Base-by-base conservation (phyloP, 345 rosid species). In the Noccaea caerulescens region DNA sequence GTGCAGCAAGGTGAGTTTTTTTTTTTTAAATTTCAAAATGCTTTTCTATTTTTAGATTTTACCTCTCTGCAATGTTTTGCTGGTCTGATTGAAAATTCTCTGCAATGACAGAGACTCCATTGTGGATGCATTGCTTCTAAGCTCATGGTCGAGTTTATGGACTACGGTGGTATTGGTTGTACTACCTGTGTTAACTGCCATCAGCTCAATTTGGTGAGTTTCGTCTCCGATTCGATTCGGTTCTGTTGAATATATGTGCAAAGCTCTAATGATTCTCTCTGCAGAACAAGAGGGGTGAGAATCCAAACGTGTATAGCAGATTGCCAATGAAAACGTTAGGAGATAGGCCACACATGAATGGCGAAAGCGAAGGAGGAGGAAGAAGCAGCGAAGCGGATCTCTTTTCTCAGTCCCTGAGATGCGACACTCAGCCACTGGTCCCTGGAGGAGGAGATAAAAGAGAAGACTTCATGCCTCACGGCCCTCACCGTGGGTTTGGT, bases 101-200 rank as follows among this genome's bases (percentile, higher is more conserved):
- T 70, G 66, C 7, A 52, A 37, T 77, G 67, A 52, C 89, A 93
- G 98, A 77, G 83, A 60, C 86, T 93, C 61, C 98, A 93, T 68
- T 93, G 97, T 83, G 98, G 98, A 46, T 93, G 98, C 70, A 79
- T 88, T 75, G 98, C 90, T 50, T 84, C 96, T 13, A 71, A 76
- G 56, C 75, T 46, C 10, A 67, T 84, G 66, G 39, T 90, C 30
- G 86, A 86, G 80, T 77, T 84, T 57, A 63, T 93, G 85, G 97
- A 93, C 80, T 78, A 46, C 72, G 98, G 96, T 38, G 98, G 98
- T 43, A 82, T 93, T 76, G 87, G 84, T 55, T 93, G 98, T 85
- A 42, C 71, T 6, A 58, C 76, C 36, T 93, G 98, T 79, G 61
- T 73, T 45, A 81, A 51, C 61, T 72, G 55, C 69, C 77, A 79